A percentile compares a stretch with the other conserved stretches of the same genome.
phyloP scores from a whole-genome alignment of 1,284 basidiomycete genomes.

The Cryptococcus deneoformans region DNA sequence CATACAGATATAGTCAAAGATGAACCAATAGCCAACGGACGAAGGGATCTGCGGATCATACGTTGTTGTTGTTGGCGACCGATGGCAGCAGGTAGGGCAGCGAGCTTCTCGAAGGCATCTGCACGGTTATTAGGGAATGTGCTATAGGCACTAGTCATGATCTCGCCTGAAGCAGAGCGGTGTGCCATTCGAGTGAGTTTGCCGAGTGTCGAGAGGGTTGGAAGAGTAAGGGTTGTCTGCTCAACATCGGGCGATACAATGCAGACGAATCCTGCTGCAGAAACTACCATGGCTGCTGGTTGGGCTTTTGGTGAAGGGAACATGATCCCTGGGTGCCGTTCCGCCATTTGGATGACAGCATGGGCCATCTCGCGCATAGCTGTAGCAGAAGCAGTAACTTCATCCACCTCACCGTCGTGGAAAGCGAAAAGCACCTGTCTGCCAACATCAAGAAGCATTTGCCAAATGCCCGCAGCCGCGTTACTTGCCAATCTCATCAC shows the following conservation, averaged over 20 bases:
- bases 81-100: conserved; percentile 24
- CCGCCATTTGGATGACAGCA: conserved; percentile 18
- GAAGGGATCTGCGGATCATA: conserved; percentile 32
- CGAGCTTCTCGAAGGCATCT: conserved; percentile 23
- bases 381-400: conserved; percentile 25
- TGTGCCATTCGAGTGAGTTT: conserved; percentile 28
- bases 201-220: conserved; percentile 24
- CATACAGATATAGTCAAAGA: conserved; percentile 25
- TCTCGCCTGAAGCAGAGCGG: conserved; percentile 7
- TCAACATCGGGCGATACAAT: conserved; percentile 33
- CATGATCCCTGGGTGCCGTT: conserved; percentile 16
- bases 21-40: conserved; percentile 16
- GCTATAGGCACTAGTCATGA: conserved; percentile 2
- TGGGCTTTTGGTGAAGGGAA: conserved; percentile 23
- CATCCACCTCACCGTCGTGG: conserved; percentile 32
- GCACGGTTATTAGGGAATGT: conserved; percentile 4
- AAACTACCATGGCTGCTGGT: conserved; percentile 24
- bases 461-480: conserved; percentile 22
- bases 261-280: conserved; percentile 26
- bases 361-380: conserved; percentile 24
- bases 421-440: conserved; percentile 37
- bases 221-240: conserved; percentile 26
- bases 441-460: conserved; percentile 34
- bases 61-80: conserved; percentile 45
- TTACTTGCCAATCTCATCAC: conserved; percentile 2